These are phyloP conservation scores for Colletotrichum sojae DNA, from an alignment of 2,329 filamentous ascomycete species.

Conservation along the genomic window DNA sequence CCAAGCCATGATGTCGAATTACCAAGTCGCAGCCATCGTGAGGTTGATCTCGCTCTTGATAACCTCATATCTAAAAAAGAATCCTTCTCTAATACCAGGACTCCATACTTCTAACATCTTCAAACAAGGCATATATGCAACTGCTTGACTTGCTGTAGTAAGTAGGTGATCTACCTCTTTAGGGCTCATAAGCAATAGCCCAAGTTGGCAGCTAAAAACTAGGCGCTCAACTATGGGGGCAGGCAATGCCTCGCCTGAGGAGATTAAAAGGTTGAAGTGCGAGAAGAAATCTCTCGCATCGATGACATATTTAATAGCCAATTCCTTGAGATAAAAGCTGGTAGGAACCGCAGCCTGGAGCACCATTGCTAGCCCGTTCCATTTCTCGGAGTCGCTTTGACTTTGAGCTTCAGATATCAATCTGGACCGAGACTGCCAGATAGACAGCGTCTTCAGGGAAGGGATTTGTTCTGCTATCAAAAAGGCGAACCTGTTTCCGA, in stretches of 20 bases:
- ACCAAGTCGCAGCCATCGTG: constrained; percentile 18
- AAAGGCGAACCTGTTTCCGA: not conserved
- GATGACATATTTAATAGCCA: constrained; percentile 4
- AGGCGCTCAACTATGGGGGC: constrained; percentile 5
- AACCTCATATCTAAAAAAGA: constrained; percentile 11
- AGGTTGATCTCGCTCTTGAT: constrained; percentile 1
- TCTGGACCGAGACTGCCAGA: constrained; percentile 4
- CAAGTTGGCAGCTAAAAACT: not conserved
- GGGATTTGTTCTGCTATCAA: not conserved
- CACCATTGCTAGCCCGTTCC: not conserved
- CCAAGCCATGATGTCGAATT: constrained; percentile 10
- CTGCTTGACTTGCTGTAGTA: constrained; percentile 7
- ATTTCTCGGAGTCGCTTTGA: not conserved
- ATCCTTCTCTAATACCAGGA: constrained; percentile 19
- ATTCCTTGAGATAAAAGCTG: constrained; percentile 1
- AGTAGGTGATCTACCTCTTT: not conserved
- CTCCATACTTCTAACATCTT: constrained; percentile 20
- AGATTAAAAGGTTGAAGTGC: not conserved
- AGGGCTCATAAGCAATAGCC: not conserved
- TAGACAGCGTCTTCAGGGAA: not conserved
- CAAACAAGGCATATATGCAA: not conserved
- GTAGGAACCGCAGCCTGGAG: not conserved
- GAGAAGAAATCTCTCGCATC: constrained; percentile 18
- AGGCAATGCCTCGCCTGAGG: not conserved
- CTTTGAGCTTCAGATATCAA: constrained; percentile 10